Evolutionary conservation across 2,329 filamentous ascomycete species (phyloP), one percentile per base, ranked within the genome.

Genomic region (Aureobasidium pullulans): DNA sequence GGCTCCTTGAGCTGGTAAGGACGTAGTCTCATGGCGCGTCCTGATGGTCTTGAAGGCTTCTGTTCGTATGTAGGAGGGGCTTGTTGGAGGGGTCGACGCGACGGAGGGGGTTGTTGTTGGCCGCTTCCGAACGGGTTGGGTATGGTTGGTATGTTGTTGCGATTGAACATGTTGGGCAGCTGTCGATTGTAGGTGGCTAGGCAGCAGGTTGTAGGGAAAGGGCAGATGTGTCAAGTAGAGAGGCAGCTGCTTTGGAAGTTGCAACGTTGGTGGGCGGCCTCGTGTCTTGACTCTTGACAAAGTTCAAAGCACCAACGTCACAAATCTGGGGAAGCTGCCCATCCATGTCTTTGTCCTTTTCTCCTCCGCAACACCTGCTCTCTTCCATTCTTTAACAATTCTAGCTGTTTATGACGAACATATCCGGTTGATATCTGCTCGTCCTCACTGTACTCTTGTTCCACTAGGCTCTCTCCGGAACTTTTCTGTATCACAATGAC

Each of bases 1-100:
- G 77, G 75, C 66, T 84, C 82, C 1, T 85, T 76, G 34, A 79
- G 82, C 70, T 84, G 84, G 28, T 75, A 73, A 34, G 78, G 76
- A 42, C 73, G 71, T 36, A 81, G 68, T 61, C 75, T 74, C 66
- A 76, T 69, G 42, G 66, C 62, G 44, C 69, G 61, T 16, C 32
- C 44, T 32, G 57, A 34, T 37, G 60, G 52, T n/a, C 59, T 57
- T 13, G 57, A 58, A 31, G 66, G 64, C 49, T 48, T 49, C 48
- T 48, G 57, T 16, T 60, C 43, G 42, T 48, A 57, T 29, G 54
- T 47, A 39, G 54, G 43, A 28, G 54, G 54, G 23, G 54, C 28
- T 47, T 42, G 42, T 34, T 47, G 54, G 9, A 23, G 23, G 23
- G 57, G 50, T 32, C 60, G 59, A 4, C 57, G 59, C 16, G 61